Base-by-base conservation (phyloP, 257 asterid species). In the Cordia subcordata region DNA sequence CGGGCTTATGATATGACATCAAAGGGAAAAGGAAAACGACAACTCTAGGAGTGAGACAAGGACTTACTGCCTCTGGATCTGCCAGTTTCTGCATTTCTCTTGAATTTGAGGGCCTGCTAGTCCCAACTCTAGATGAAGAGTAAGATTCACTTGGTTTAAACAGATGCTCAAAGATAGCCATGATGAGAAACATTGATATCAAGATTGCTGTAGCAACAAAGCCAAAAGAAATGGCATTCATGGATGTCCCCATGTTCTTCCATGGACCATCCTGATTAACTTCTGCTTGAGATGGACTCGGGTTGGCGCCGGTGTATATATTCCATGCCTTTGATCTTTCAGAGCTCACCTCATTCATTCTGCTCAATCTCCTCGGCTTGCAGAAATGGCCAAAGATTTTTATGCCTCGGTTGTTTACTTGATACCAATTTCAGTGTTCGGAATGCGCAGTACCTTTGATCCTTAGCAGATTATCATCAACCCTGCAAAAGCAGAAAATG, bases 131-230 rank as follows among this genome's bases (percentile, higher is more conserved):
- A 49, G 81, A 58, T 32, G 77, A 73, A 58, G 79, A 65, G 49
- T 62, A 77, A 27, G 79, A 54, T 14, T 73, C 42, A 53, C 49
- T 70, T 27, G 82, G 82, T 77, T 66, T 75, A 63, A 79, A 79
- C 18, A 79, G 75, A 72, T 79, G 94, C 79, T 90, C 96, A 44
- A 90, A 90, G 19, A 87, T 79, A 16, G 96, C 97, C 96, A 90
- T 90, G 57, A 86, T 80, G 38, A 89, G 80, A 58, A 86, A 89
- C 96, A 89, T 86, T 0, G 94, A 84, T 33, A 89, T 66, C 81
- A 89, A 72, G 72, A 73, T 73, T n/a, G 96, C 92, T 8, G 97
- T 90, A 0, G 96, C 97, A 1, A 90, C 93, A 42, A 90, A 85
- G 11, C 97, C 97, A 52, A 87, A 90, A 19, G 84, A 85, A 75